These are phyloP conservation scores for Hylodesmum podocarpum DNA, from an alignment of 306 rosid genomes.

Conservation along the genomic window DNA sequence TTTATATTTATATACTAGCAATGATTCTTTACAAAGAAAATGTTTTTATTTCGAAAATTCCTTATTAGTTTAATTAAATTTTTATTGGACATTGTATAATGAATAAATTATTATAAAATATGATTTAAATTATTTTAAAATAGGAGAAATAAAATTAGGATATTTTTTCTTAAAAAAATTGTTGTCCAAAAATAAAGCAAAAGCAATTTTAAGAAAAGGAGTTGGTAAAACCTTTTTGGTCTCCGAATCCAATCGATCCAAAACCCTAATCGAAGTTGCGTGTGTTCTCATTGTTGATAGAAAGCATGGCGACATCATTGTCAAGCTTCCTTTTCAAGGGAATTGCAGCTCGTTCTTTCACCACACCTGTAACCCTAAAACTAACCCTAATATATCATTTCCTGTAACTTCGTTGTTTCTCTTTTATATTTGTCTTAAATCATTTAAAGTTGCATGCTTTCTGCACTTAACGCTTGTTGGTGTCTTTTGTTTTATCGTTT, in stretches of 20 bases:
- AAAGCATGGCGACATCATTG: conserved; percentile 25
- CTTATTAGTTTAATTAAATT: not conserved
- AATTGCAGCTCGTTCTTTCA: conserved; percentile 29
- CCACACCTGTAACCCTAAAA: conserved; percentile 9
- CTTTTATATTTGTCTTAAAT: not conserved
- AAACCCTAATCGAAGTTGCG: not conserved
- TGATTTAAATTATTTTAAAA: too few species aligned
- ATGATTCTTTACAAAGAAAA: not conserved
- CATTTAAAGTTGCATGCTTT: conserved; percentile 1
- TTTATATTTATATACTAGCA: not conserved
- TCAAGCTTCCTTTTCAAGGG: conserved; percentile 38
- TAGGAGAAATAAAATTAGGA: too few species aligned
- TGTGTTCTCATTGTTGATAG: not conserved
- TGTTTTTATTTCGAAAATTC: not conserved
- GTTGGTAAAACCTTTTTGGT: not conserved
- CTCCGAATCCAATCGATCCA: not conserved
- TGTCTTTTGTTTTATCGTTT: not conserved
- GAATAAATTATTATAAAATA: too few species aligned
- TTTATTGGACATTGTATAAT: too few species aligned
- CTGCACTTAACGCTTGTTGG: not conserved
- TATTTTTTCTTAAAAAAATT: too few species aligned
- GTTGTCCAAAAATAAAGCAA: too few species aligned
- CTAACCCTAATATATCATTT: not conserved
- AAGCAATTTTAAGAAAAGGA: not conserved
- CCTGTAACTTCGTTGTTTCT: not conserved